phyloP scores from a whole-genome alignment of 2,329 filamentous ascomycete species.

The Fusarium sp. region DNA sequence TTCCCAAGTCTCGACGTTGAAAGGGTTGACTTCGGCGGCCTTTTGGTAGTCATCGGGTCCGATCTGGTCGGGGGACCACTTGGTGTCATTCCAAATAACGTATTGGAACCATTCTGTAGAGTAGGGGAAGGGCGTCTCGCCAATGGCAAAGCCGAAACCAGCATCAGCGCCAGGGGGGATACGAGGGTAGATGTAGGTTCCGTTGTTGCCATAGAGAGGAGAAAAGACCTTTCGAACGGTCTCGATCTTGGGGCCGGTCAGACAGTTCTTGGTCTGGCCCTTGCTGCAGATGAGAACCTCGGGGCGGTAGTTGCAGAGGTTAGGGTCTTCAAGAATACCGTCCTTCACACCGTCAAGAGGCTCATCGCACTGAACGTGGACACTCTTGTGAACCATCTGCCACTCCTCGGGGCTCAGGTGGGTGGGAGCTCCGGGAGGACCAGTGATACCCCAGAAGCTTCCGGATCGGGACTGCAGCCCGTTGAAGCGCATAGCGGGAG shows the following conservation, averaged over 20 bases:
- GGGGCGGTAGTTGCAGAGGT: conserved; percentile 58
- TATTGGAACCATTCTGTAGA: conserved; percentile 51
- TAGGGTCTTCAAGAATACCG: conserved; percentile 61
- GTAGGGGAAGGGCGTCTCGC: conserved; percentile 15
- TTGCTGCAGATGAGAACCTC: conserved; percentile 53
- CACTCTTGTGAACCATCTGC: conserved; percentile 56
- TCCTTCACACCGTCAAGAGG: conserved; percentile 61
- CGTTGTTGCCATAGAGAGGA: conserved; percentile 45
- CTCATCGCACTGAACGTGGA: conserved; percentile 62
- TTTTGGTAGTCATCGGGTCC: conserved; percentile 56
- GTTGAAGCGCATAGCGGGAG: conserved; percentile 60
- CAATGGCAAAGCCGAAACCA: conserved; percentile 43
- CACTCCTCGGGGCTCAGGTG: conserved; percentile 51
- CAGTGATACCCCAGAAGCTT: conserved; percentile 29
- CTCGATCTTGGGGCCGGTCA: conserved; percentile 22
- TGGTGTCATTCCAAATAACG: conserved; percentile 55
- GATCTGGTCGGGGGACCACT: conserved; percentile 46
- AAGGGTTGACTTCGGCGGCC: conserved; percentile 36
- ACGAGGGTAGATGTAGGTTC: conserved; percentile 41
- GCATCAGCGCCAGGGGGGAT: conserved; percentile 43
- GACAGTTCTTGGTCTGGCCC: conserved; percentile 14
- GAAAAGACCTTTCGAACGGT: conserved; percentile 28
- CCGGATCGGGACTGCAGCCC: conserved; percentile 13
- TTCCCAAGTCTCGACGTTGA: conserved; percentile 48
- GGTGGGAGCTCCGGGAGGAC: not conserved